Evolutionary conservation across 1,284 basidiomycete species (phyloP).

Genomic region (Leccinum subrobustum): DNA sequence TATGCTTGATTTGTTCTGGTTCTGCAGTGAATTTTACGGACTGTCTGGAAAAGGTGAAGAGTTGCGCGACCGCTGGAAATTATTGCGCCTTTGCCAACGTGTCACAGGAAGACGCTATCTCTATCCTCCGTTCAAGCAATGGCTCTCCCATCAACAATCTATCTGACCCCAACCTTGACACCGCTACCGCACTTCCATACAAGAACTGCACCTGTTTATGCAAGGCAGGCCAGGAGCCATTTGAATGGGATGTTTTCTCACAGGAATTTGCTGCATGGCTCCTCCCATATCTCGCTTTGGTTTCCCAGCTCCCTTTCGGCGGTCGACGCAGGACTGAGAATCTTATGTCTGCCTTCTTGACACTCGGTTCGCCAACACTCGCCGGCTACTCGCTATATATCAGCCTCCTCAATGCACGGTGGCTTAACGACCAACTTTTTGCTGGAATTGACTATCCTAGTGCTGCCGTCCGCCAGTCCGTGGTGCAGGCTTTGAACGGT

Average conservation of each 20-base stretch:
- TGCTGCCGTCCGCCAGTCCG: constrained; percentile 9
- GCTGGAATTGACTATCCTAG: constrained; percentile 20
- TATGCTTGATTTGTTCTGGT: neutral
- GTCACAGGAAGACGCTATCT: constrained; percentile 14
- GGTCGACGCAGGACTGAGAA: constrained; percentile 27
- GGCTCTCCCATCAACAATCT: neutral
- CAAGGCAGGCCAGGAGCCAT: constrained; percentile 25
- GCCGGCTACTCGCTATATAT: constrained; percentile 35
- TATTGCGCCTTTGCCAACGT: constrained; percentile 6
- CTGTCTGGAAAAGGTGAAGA: constrained; percentile 8
- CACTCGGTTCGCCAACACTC: constrained; percentile 36
- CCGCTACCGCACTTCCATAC: neutral
- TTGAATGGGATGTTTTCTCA: constrained; percentile 40
- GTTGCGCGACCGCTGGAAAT: constrained; percentile 6
- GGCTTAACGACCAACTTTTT: constrained; percentile 28
- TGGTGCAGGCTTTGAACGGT: constrained; percentile 24
- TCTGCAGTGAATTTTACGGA: constrained; percentile 10
- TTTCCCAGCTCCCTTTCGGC: constrained; percentile 46
- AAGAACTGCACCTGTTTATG: constrained; percentile 21
- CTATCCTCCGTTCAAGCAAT: constrained; percentile 15
- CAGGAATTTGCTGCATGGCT: constrained; percentile 44
- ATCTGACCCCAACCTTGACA: constrained; percentile 7
- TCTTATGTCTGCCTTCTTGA: constrained; percentile 31
- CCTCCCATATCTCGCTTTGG: constrained; percentile 42
- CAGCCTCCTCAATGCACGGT: constrained; percentile 33